Conservation (phyloP, 2,329 filamentous ascomycete genomes). For the Coniochaeta ligniaria region DNA sequence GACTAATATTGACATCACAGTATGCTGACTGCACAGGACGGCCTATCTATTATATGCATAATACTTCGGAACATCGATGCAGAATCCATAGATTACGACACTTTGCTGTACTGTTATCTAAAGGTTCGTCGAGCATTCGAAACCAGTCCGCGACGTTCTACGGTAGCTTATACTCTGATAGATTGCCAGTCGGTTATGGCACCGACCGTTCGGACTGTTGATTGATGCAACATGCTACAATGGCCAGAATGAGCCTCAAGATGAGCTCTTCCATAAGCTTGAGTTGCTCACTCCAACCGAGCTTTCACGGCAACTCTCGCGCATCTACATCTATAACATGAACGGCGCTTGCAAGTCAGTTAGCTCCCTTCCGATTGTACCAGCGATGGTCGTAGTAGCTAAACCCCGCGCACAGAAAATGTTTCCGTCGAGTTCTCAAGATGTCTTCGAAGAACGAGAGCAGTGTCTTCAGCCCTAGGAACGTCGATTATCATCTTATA, state of each 20-base stretch:
- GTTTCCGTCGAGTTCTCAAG: conserved; percentile 56
- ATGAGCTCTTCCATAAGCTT: conserved; percentile 57
- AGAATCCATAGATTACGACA: conserved; percentile 58
- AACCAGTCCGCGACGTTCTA: neutral
- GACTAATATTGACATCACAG: neutral
- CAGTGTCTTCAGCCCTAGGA: conserved; percentile 55
- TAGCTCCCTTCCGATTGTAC: neutral
- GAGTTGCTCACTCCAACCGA: conserved; percentile 57
- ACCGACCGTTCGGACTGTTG: conserved; percentile 59
- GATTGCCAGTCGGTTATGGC: conserved; percentile 65
- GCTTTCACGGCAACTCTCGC: conserved; percentile 48
- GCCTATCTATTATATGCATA: conserved; percentile 60
- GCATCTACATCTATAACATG: conserved; percentile 67
- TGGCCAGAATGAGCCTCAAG: conserved; percentile 58
- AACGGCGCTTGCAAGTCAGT: conserved; percentile 58
- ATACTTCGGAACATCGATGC: conserved; percentile 61
- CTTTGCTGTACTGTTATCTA: conserved; percentile 59
- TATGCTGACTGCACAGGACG: conserved; percentile 38
- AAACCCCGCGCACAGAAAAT: conserved; percentile 37
- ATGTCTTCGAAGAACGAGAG: conserved; percentile 52
- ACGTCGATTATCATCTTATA: conserved; percentile 59
- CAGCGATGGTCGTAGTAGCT: neutral
- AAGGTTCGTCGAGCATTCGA: conserved; percentile 37
- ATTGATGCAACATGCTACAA: conserved; percentile 66
- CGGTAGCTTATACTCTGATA: conserved; percentile 16